Evolutionary conservation across 345 rosid species (phyloP), one percentile per base, ranked within the genome.

Genomic region (Boechera stricta): DNA sequence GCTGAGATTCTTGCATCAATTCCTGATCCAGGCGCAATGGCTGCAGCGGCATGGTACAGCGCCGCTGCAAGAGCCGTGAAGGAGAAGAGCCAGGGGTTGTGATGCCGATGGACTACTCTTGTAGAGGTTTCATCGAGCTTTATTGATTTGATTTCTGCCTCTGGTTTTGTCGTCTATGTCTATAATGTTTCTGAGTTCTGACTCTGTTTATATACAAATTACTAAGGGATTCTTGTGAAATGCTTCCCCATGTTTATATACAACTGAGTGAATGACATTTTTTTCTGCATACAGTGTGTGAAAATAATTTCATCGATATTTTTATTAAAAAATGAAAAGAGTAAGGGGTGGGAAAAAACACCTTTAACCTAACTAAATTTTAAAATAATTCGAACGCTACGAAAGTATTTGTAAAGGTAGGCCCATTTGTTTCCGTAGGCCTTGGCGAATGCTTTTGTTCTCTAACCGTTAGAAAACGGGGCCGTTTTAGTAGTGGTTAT

Each of bases 1-100:
- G 64, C 73, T 0, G 89, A 83, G 61, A 77, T 81, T 56, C 88
- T 93, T 49, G 83, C 88, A 10, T 69, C 86, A 2, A 89, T 84
- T 76, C 98, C 96, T 12, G 98, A 90, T 79, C 98, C 98, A 0
- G 98, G 98, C 6, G 98, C 98, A 13, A 86, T 93, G 93, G 94
- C 91, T 7, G 91, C 80, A 48, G 96, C 98, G 15, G 69, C 88
- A n/a, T 92, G 96, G 98, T 92, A 90, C 80, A 83, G 85, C 66
- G 94, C 98, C 7, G 93, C 96, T 29, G 96, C 94, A 64, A 70
- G 90, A 65, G 98, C 96, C 52, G 80, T 93, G 53, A 82, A 81
- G 78, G 80, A 83, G 21, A 84, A 67, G 65, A 64, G 44, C 65
- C 74, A 80, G 33, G 69, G 57, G 35, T 53, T 51, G 12, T 52